phyloP scores from a whole-genome alignment of 495 filamentous ascomycete genomes.

The Talaromyces liani region DNA sequence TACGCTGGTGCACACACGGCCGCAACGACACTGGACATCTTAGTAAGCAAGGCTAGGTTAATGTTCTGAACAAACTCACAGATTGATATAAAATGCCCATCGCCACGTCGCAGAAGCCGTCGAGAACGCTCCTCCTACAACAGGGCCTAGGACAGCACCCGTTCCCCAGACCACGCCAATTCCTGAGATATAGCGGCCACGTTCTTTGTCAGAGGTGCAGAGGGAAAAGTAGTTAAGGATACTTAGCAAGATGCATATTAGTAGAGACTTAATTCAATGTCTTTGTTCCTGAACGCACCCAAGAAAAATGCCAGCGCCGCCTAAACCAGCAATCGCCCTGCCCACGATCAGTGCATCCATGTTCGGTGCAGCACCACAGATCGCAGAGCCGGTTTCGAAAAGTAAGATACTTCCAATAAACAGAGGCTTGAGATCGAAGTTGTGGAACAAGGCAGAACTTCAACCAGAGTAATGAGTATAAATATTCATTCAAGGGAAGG shows the following conservation, averaged over 20 bases:
- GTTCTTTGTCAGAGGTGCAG: conserved; percentile 23
- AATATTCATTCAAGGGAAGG: not conserved
- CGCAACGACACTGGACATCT: conserved; percentile 23
- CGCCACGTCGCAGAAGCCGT: conserved; percentile 30
- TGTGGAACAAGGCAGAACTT: conserved; percentile 21
- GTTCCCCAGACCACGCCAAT: conserved; percentile 35
- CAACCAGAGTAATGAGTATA: not conserved
- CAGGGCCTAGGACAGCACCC: conserved; percentile 35
- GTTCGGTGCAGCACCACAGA: conserved; percentile 38
- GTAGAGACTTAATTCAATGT: not conserved
- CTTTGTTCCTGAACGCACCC: not conserved
- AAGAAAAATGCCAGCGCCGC: conserved; percentile 32
- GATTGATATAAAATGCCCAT: conserved; percentile 46
- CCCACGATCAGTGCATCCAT: conserved; percentile 38
- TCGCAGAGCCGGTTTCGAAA: conserved; percentile 37
- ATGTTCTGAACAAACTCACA: conserved; percentile 12
- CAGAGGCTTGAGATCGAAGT: conserved; percentile 42
- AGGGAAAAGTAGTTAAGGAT: conserved; percentile 24
- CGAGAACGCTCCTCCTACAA: conserved; percentile 32
- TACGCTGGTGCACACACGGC: conserved; percentile 45
- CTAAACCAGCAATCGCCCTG: conserved; percentile 22
- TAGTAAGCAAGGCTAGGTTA: not conserved
- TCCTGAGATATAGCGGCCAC: conserved; percentile 26
- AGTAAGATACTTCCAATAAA: conserved; percentile 33
- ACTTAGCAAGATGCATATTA: not conserved